phyloP scores from a whole-genome alignment of 1,284 basidiomycete species.

The Afroboletus lepidellus region DNA sequence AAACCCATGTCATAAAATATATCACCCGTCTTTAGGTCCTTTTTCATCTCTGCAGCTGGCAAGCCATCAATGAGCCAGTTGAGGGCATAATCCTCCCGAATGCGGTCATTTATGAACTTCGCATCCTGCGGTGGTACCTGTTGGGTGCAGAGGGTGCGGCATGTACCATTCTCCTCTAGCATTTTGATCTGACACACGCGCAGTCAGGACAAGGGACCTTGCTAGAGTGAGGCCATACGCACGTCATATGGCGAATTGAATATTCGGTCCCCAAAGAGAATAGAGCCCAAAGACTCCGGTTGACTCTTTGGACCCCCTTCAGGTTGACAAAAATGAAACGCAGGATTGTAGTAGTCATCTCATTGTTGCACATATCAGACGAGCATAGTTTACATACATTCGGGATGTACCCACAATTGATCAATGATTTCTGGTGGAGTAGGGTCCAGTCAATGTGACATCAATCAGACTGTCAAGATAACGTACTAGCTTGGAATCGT shows the following conservation, averaged over 20 bases:
- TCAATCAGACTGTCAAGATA: slow-evolving; percentile 15
- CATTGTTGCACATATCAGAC: slow-evolving; percentile 13
- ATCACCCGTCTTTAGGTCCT: slow-evolving; percentile 74
- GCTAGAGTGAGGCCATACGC: slow-evolving; percentile 30
- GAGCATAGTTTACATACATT: not conserved
- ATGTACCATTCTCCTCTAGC: slow-evolving; percentile 71
- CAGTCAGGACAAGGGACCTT: slow-evolving; percentile 6
- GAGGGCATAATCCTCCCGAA: slow-evolving; percentile 89
- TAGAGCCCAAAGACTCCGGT: slow-evolving; percentile 88
- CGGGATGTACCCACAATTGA: slow-evolving; percentile 59
- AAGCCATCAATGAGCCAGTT: slow-evolving; percentile 96
- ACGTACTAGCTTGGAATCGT: slow-evolving; percentile 77
- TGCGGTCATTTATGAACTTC: slow-evolving; percentile 89
- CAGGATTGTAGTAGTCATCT: slow-evolving; percentile 88
- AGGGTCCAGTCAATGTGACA: slow-evolving; percentile 12
- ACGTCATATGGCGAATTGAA: slow-evolving; percentile 89
- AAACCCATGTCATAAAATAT: slow-evolving; percentile 90
- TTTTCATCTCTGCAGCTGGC: slow-evolving; percentile 90
- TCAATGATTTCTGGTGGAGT: slow-evolving; percentile 67
- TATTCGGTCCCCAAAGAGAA: slow-evolving; percentile 95
- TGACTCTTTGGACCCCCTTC: slow-evolving; percentile 74
- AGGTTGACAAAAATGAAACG: slow-evolving; percentile 87
- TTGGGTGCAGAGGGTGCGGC: slow-evolving; percentile 71
- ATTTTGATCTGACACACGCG: slow-evolving; percentile 62
- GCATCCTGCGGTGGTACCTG: slow-evolving; percentile 71